Evolutionary conservation across 1,139 yeast species (phyloP), one percentile per base, ranked within the genome.

Genomic region (Blastobotrys persicus): DNA sequence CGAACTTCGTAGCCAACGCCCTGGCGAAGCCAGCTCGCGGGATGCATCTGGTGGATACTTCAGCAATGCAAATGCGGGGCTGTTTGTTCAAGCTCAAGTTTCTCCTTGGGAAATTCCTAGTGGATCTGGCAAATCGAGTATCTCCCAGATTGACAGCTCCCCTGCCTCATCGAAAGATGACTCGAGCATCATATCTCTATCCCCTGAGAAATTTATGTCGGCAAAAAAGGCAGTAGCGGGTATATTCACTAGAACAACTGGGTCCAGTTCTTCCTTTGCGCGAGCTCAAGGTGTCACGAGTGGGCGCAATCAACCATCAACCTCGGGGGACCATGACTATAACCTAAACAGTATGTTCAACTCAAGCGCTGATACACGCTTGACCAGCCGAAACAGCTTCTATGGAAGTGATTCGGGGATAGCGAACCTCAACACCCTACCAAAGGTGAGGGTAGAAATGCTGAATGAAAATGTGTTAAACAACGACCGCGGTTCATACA

Each of bases 381-480:
- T 51, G 6, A 49, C 53, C 4, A 59, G 61, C 28, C 45, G 58
- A 14, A 54, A 46, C 46, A 61, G 62, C 35, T 44, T 58, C 7
- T 47, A 45, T 43, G 60, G 50, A 4, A 46, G 50, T 28, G 54
- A 45, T 3, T 39, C 41, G 9, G 49, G 45, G 7, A 12, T 32
- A 3, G 19, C 38, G 17, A 16, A 19, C 13, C 39, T 48, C 7
- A 38, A 40, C 9, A 38, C 20, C 4, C 28, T 69, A 11, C 59
- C 59, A 2, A 55, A 47, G 28, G 52, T 59, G 7, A 47, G 75
- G 6, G 66, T 85, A 18, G 80, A 82, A 50, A 74, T 85, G 68
- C 62, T 77, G 42, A 79, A 83, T 60, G 74, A 75, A 14, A 79
- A 73, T n/a, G 71, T 75, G 4, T 63, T 83, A 28, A 89, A 85